phyloP scores from a whole-genome alignment of 2,329 filamentous ascomycete species.

The Aspergillus cejpii region DNA sequence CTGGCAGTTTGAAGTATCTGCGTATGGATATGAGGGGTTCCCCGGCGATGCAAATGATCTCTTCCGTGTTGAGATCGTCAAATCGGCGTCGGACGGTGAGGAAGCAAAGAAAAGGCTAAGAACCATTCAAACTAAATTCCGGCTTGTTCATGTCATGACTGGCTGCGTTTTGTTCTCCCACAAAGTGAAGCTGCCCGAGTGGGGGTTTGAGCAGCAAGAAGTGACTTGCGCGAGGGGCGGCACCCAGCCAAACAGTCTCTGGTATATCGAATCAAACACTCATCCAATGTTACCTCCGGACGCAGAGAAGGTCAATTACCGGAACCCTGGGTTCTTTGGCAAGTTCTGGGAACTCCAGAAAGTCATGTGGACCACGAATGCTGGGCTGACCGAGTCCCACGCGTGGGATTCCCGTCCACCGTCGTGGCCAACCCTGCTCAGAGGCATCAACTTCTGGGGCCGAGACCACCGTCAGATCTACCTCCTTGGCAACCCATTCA shows the following conservation, averaged over 20 bases:
- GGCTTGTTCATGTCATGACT: slow-evolving; percentile 91
- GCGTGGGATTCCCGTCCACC: slow-evolving; percentile 94
- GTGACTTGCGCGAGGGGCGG: slow-evolving; percentile 93
- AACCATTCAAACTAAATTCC: slow-evolving; percentile 96
- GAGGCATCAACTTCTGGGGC: slow-evolving; percentile 99
- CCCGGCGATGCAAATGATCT: slow-evolving; percentile 93
- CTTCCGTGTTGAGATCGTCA: slow-evolving; percentile 92
- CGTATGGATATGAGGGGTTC: slow-evolving; percentile 95
- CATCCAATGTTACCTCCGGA: slow-evolving; percentile 68
- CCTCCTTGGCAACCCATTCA: slow-evolving; percentile 85
- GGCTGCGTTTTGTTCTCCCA: slow-evolving; percentile 95
- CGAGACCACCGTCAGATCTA: slow-evolving; percentile 92
- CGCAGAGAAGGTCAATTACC: slow-evolving; percentile 93
- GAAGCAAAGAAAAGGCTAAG: slow-evolving; percentile 77
- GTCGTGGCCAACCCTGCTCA: slow-evolving; percentile 84
- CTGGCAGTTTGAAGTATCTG: slow-evolving; percentile 94
- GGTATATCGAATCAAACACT: slow-evolving; percentile 89
- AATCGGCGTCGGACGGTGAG: slow-evolving; percentile 72
- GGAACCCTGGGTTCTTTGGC: slow-evolving; percentile 86
- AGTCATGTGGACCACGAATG: slow-evolving; percentile 99
- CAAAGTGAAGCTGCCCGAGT: slow-evolving; percentile 97
- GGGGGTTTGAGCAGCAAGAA: slow-evolving; percentile 97
- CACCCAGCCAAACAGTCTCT: slow-evolving; percentile 90
- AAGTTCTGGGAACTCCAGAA: slow-evolving; percentile 97
- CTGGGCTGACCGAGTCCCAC: slow-evolving; percentile 90